Base-by-base conservation (phyloP, 495 filamentous ascomycete genomes). In the Tuber indicum region DNA sequence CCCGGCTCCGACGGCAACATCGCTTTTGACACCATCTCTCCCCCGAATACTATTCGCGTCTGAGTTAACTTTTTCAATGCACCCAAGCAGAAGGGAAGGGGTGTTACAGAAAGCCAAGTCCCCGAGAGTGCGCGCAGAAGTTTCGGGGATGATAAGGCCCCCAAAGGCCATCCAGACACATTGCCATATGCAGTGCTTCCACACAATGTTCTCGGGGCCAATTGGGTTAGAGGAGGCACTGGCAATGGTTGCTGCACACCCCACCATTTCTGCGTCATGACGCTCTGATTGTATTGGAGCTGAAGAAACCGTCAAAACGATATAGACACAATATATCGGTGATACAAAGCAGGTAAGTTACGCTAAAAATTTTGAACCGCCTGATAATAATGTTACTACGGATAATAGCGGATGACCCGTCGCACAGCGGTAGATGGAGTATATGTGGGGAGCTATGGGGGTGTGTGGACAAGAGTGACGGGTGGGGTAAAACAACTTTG, bases 181-280 rank as follows among this genome's bases (percentile, higher is more conserved):
- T 84, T 91, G 91, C 45, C 90, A 87, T 52, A 91, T 85, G 46
- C 90, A 86, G 84, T 88, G 91, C 79, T 87, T 88, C 90, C 90
- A 92, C 19, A 85, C 84, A 71, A 91, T 89, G 41, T 85, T 85
- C 21, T 86, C 85, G 21, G 92, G 83, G 42, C 88, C 90, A 62
- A 92, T 87, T 0, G 90, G 90, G 83, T 91, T 92, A 72, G 91
- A 88, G 77, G 89, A 90, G 2, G 87, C 90, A 72, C 89, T 89
- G 81, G 90, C 89, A 84, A 90, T 90, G 76, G 84, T 71, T 36
- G 88, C 87, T 3, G 85, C 84, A 52, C 88, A 70, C 89, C 87
- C 78, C 88, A 91, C 76, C 89, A 88, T 85, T 91, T 89, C 84
- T 90, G 90, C 79, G 89, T 86, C 14, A 89, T 87, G 75, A 91